Percentiles rank a stretch among this genome's conserved stretches.
Evolutionary conservation across 2,329 filamentous ascomycete species (phyloP).

Genomic region (Stylonectria norvegica): DNA sequence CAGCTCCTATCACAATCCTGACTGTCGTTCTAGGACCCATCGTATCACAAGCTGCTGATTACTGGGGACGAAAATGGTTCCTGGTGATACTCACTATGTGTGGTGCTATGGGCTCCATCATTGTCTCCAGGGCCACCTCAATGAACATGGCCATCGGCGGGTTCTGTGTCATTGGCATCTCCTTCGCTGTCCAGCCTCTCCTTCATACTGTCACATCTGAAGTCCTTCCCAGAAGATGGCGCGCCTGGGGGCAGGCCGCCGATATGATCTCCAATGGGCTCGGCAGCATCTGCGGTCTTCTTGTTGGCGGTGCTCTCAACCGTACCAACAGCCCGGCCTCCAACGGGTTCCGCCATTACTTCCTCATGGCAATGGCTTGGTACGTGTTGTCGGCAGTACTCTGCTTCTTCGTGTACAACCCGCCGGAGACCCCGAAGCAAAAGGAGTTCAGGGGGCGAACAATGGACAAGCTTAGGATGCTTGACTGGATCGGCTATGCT

Average conservation of each 20-base stretch:
- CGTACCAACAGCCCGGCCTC: constrained; percentile 22
- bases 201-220: constrained; percentile 39
- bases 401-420: constrained; percentile 32
- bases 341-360: constrained; percentile 36
- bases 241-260: constrained; percentile 35
- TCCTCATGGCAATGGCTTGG: constrained; percentile 31
- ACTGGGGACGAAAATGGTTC: constrained; percentile 42
- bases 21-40: constrained; percentile 36
- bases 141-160: constrained; percentile 38
- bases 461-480: constrained; percentile 31
- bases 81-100: constrained; percentile 34
- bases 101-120: constrained; percentile 33
- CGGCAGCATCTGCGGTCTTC: constrained; percentile 30
- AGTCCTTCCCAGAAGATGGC: constrained; percentile 36
- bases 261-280: constrained; percentile 30
- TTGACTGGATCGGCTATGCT: constrained; percentile 40
- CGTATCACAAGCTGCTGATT: constrained; percentile 39
- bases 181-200: constrained; percentile 37
- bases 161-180: constrained; percentile 33
- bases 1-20: constrained; percentile 34
- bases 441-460: constrained; percentile 18
- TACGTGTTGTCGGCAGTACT: constrained; percentile 28
- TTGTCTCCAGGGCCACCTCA: constrained; percentile 34
- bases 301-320: constrained; percentile 35
- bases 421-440: constrained; percentile 29